Percentiles rank a stretch among this genome's conserved stretches.
Evolutionary conservation across 441 rosid species (phyloP).

Genomic region (Oxalis stricta): DNA sequence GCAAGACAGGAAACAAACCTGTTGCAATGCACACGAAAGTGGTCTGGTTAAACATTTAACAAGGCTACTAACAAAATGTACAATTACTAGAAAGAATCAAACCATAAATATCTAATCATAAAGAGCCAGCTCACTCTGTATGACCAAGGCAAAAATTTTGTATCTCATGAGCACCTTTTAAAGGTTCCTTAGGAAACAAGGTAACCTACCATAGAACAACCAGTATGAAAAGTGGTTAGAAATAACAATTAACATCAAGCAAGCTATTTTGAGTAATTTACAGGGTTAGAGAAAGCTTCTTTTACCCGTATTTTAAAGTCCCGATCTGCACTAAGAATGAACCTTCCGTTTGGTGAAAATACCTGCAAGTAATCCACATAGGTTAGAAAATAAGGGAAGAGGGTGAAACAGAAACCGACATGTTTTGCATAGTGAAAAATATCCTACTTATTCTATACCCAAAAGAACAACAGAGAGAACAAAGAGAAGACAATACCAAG

Average conservation of each 20-base stretch:
- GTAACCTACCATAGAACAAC: no score
- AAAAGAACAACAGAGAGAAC: neutral
- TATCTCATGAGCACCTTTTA: slow-evolving; percentile 88
- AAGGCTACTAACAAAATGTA: neutral
- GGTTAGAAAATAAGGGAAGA: neutral
- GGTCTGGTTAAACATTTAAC: neutral
- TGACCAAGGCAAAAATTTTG: slow-evolving; percentile 93
- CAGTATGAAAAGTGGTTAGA: no score
- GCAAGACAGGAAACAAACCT: slow-evolving; percentile 77
- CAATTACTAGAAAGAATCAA: neutral
- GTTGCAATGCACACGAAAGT: slow-evolving; percentile 7
- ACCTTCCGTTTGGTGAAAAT: slow-evolving; percentile 72
- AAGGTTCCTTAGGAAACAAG: slow-evolving; percentile 64
- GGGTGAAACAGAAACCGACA: neutral
- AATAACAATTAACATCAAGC: no score
- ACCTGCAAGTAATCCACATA: slow-evolving; percentile 34
- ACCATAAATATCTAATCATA: slow-evolving; percentile 1
- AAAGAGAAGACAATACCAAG: slow-evolving; percentile 7
- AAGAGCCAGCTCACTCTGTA: slow-evolving; percentile 70
- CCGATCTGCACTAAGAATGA: slow-evolving; percentile 69
- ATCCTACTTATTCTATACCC: neutral
- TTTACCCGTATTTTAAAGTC: slow-evolving; percentile 86
- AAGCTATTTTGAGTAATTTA: no score
- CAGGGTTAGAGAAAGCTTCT: no score
- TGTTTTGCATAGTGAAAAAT: no score